Evolutionary conservation across 352 stramenopile species (phyloP).

Genomic region (Phytophthora idaei): DNA sequence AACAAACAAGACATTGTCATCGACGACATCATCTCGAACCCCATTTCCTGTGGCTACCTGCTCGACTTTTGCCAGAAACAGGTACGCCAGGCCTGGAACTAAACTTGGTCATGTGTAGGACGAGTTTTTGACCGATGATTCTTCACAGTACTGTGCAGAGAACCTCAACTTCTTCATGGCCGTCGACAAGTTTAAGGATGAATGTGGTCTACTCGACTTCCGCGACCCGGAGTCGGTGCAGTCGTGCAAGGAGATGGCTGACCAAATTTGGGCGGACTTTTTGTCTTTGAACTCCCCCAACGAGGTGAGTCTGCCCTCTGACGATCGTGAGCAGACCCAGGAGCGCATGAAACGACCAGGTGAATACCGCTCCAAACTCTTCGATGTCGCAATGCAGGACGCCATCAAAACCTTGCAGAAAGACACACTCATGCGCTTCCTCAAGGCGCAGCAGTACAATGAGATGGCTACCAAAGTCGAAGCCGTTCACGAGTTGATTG

Average conservation of each 20-base stretch:
- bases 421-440: conserved; percentile 79
- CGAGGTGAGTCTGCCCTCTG: conserved; percentile 79
- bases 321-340: conserved; percentile 81
- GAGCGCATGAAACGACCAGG: conserved; percentile 84
- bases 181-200: conserved; percentile 87
- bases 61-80: conserved; percentile 89
- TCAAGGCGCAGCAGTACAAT: conserved; percentile 80
- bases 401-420: conserved; percentile 87
- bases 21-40: conserved; percentile 87
- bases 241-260: conserved; percentile 85
- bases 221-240: conserved; percentile 77
- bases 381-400: conserved; percentile 83
- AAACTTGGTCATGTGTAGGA: neutral
- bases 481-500: conserved; percentile 59
- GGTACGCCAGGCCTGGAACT: conserved; percentile 38
- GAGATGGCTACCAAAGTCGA: conserved; percentile 73
- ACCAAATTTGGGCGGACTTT: conserved; percentile 86
- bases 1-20: conserved; percentile 84
- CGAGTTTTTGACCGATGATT: neutral
- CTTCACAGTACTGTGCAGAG: conserved; percentile 71
- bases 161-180: conserved; percentile 91
- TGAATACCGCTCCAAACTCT: conserved; percentile 80
- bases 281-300: conserved; percentile 85
- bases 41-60: conserved; percentile 83
- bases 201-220: conserved; percentile 79